Percentiles rank a stretch among this genome's conserved stretches.
Evolutionary conservation across 2,329 filamentous ascomycete genomes (phyloP).

Genomic region (Pseudocercospora pini-densiflorae): DNA sequence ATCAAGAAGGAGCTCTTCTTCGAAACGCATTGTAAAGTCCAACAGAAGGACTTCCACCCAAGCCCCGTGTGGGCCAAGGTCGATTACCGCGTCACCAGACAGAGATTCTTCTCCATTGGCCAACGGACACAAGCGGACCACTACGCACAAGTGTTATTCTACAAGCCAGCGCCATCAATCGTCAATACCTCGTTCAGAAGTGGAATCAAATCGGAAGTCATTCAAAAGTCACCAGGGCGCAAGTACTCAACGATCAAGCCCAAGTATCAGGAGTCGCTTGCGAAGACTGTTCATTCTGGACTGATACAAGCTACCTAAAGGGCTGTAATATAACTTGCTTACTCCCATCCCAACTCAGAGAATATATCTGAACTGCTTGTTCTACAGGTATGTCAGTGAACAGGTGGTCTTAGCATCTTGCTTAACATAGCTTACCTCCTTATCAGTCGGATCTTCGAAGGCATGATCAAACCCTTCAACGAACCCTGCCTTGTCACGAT

Average conservation of each 20-base stretch:
- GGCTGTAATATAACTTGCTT: background rate
- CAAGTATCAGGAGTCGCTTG: background rate
- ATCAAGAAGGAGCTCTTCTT: background rate
- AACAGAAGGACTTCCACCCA: background rate
- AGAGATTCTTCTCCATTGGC: background rate
- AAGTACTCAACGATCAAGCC: background rate
- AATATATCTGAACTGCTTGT: slow-evolving; percentile 30
- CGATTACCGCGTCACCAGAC: background rate
- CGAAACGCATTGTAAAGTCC: background rate
- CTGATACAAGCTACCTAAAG: background rate
- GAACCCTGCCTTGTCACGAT: slow-evolving; percentile 48
- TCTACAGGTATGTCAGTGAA: slow-evolving; percentile 52
- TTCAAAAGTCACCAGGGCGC: background rate
- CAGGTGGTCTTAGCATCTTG: background rate
- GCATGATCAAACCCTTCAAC: slow-evolving; percentile 57
- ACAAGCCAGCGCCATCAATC: background rate
- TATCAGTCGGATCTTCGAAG: slow-evolving; percentile 57
- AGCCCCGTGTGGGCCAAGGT: background rate
- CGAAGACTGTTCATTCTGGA: background rate
- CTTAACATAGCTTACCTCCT: slow-evolving; percentile 25
- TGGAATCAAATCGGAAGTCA: background rate
- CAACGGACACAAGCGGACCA: background rate
- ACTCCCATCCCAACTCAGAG: background rate
- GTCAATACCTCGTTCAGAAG: background rate
- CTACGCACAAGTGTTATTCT: background rate